Evolutionary conservation across 805 yeast species (phyloP), one percentile per base, ranked within the genome.

Genomic region (Zygoascus tannicola): DNA sequence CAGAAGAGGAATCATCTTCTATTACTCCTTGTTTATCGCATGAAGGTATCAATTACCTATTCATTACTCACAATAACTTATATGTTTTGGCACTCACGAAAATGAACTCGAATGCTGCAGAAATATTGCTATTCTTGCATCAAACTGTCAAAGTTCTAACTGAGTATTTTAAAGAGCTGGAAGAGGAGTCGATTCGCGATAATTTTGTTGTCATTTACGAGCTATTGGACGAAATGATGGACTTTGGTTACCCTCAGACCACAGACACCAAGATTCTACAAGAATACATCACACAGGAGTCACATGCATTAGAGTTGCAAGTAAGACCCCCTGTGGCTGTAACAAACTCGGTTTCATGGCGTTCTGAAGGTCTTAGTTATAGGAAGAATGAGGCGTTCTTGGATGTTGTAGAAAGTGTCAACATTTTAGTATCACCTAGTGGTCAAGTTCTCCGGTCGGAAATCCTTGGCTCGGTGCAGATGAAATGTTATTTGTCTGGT

Each of bases 321-420:
- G 56, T 58, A 5, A 54, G 85, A 35, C 78, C 90, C 14, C 73
- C 87, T 2, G 74, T 87, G 50, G 80, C 94, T 0, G 75, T 87
- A 15, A 81, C 87, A 8, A 81, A 78, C 55, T 75, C 83, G 10
- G 78, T 88, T 3, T 80, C 90, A 20, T 88, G 97, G 97, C 76
- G 97, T 61, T 84, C 90, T 34, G 92, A 84, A 50, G 96, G 96
- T 8, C 85, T 88, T 20, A 75, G 74, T 51, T 88, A 88, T 63
- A 78, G 81, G 53, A 87, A 85, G 59, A 88, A 88, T 63, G 97
- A 88, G 65, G 80, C 92, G 43, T 88, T 86, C 56, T 72, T 88
- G 51, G 95, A 88, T 62, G 85, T 87, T 26, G 73, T 81, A 22
- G 97, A 88, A 58, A 71, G 71, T 19, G 71, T 85, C 34, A 79